A percentile compares a stretch with the other conserved stretches of the same genome.
Evolutionary conservation across 345 rosid species (phyloP).

Genomic region (Pugionium dolabratum): DNA sequence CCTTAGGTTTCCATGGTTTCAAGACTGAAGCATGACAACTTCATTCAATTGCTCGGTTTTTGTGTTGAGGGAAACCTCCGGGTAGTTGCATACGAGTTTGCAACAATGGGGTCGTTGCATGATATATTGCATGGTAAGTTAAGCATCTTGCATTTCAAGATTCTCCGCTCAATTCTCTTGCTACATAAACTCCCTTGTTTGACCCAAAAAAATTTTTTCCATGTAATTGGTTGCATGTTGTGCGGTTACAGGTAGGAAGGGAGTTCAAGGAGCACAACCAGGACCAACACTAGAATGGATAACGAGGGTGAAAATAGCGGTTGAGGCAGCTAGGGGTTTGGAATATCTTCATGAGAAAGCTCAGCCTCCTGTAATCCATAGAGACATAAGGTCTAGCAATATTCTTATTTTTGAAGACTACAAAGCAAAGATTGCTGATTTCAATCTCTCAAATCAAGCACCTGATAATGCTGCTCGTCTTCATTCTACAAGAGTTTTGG

Average conservation of each 20-base stretch:
- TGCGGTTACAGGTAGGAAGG: constrained; percentile 40
- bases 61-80: constrained; percentile 92
- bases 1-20: constrained; percentile 88
- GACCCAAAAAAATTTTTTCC: neutral
- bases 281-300: constrained; percentile 48
- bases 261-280: constrained; percentile 47
- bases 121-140: constrained; percentile 86
- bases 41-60: constrained; percentile 80
- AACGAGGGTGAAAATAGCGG: constrained; percentile 42
- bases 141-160: constrained; percentile 14
- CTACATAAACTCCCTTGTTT: constrained; percentile 8
- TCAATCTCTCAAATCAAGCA: constrained; percentile 44
- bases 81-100: constrained; percentile 92
- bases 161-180: constrained; percentile 9
- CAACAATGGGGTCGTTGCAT: constrained; percentile 98
- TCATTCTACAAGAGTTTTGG: constrained; percentile 44
- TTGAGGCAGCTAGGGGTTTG: constrained; percentile 43
- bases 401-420: constrained; percentile 43
- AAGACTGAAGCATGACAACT: constrained; percentile 86
- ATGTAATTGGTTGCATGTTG: constrained; percentile 24
- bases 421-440: constrained; percentile 43
- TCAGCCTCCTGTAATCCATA: constrained; percentile 36
- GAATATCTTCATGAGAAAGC: constrained; percentile 44
- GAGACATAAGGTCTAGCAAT: constrained; percentile 31
- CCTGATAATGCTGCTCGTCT: constrained; percentile 47